Base-by-base conservation (phyloP, 495 filamentous ascomycete genomes). In the Hyphodiscus hymeniophilus region DNA sequence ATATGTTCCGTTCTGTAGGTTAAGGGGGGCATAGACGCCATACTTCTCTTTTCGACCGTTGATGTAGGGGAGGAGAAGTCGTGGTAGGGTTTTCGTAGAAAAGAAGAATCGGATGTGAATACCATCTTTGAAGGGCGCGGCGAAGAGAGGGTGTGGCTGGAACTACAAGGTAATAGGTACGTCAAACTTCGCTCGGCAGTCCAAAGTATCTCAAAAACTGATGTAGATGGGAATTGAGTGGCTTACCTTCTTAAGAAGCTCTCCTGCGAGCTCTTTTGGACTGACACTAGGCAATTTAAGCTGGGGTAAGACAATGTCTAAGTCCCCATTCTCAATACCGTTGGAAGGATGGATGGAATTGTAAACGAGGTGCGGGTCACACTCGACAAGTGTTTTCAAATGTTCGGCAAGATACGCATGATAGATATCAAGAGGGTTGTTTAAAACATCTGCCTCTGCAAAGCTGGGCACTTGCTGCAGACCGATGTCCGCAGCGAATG, bases 51-150 rank as follows among this genome's bases (percentile, higher is more conserved):
- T 83, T 39, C 75, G 65, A 28, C 71, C 64, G 21, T 84, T 69
- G 45, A 90, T 81, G 26, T 75, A 71, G 12, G 75, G 69, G 38
- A 92, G 69, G 24, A 91, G 70, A 12, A 77, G 64, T 43, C 78
- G 60, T 43, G 75, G 61, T 26, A 89, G 66, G 20, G 77, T 72
- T 0, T 65, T 59, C 12, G 71, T 64, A 58, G 80, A 81, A 71
- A 83, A 83, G 72, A 84, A 92, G 72, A 97, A 95, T 55, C 82
- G 79, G 13, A 97, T 56, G 57, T 87, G 90, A 33, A 77, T 72
- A 43, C 80, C 83, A 48, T 64, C 58, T 16, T 68, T 64, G 17
- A 66, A 69, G 1, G 87, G 87, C 47, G 82, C 83, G 43, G 81
- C 66, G 55, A 92, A 68, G 35, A 92, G 73, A 28, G 70, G 67